Evolutionary conservation across 1,139 yeast species (phyloP), one percentile per base, ranked within the genome.

Genomic region (Pichia kudriavzevii): DNA sequence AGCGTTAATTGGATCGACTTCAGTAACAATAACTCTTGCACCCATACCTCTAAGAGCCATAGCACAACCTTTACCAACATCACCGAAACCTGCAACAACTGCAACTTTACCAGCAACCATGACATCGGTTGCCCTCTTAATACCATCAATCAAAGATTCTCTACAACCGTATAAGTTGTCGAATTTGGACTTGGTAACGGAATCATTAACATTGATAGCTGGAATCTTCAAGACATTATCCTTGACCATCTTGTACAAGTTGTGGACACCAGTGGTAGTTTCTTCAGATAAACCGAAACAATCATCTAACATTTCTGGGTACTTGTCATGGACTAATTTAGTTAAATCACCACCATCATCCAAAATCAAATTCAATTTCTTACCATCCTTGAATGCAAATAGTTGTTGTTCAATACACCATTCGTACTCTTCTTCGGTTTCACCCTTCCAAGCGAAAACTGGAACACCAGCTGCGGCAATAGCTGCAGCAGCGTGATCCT

Each of bases 331-430:
- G 48, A 93, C 98, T 50, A 91, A 77, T 48, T 95, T 69, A 63
- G 99, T 91, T 66, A 91, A 80, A 66, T 91, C 99, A 63, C 99
- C 99, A 81, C 99, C 99, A 60, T 91, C 99, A 63, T 91, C 99
- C 64, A 91, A 79, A 66, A 91, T 93, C 72, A 91, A 75, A 85
- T 91, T 91, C 67, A 91, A 82, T 70, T 84, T 83, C 76, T 83
- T 78, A 66, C 75, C 81, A 66, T 88, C 95, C 75, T 91, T 91
- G 93, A 91, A 91, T 46, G 98, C 87, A 61, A 83, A 87, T 67
- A 91, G 80, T 75, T 93, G 98, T 72, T 91, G 98, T 74, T 93
- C 97, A 59, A 91, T 87, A 78, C 99, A 91, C 99, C 99, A 91
- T 60, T 79, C 65, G 79, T 91, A 91, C 73, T 91, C 99, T 73